These are phyloP conservation scores for Alopecurus myosuroides DNA, from an alignment of 176 grass and related monocot genomes.

Conservation along the genomic window DNA sequence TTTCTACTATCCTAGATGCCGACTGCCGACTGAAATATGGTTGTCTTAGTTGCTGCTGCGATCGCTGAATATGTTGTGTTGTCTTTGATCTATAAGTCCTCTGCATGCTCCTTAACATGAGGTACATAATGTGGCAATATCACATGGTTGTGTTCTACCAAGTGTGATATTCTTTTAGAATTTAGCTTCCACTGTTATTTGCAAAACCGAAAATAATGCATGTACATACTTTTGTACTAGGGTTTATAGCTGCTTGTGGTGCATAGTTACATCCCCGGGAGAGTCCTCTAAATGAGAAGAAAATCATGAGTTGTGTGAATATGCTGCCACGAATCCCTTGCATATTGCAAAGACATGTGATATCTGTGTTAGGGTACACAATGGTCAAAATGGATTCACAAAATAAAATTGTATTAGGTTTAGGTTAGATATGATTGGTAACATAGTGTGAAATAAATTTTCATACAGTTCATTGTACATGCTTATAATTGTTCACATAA, in stretches of 20 bases:
- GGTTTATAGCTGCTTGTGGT: not conserved
- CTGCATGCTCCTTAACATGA: not conserved
- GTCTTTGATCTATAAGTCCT: too few species aligned
- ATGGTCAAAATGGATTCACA: too few species aligned
- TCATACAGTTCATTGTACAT: too few species aligned
- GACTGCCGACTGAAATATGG: not conserved
- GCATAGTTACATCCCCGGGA: slow-evolving; percentile 41
- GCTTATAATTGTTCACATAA: too few species aligned
- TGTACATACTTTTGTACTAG: too few species aligned
- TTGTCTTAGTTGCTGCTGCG: not conserved
- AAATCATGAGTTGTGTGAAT: slow-evolving; percentile 94
- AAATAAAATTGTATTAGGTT: too few species aligned
- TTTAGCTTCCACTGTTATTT: too few species aligned
- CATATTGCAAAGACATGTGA: slow-evolving; percentile 81
- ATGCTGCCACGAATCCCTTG: slow-evolving; percentile 91
- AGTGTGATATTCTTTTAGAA: not conserved
- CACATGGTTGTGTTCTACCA: not conserved
- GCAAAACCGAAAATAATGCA: too few species aligned
- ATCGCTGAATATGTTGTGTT: not conserved
- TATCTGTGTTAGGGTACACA: slow-evolving; percentile 10
- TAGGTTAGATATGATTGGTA: too few species aligned
- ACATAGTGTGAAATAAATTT: too few species aligned
- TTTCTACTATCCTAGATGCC: not conserved
- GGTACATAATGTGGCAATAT: not conserved
- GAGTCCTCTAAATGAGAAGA: slow-evolving; percentile 77